A percentile compares a stretch with the other conserved stretches of the same genome.
These are phyloP conservation scores for Wickerhamomyces canadensis DNA, from an alignment of 805 yeast genomes.

Conservation along the genomic window DNA sequence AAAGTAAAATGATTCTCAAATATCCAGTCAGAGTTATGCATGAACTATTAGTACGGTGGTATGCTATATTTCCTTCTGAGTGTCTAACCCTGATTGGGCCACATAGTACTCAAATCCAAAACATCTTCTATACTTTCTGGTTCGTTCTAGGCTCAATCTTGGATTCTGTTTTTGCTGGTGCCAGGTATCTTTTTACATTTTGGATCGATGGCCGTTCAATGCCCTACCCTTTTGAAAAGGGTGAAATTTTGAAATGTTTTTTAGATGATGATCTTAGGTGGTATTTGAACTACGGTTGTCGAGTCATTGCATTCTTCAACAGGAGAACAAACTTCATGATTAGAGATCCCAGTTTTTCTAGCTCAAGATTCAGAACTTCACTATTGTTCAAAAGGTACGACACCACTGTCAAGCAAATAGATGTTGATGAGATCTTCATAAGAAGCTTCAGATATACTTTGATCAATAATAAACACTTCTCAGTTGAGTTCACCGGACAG, in stretches of 20 bases:
- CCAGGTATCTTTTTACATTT: constrained; percentile 3
- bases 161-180: neutral
- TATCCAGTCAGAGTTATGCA: neutral
- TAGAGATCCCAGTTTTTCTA: constrained; percentile 2
- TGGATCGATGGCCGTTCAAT: constrained; percentile 1
- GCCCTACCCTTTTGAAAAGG: neutral
- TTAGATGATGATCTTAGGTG: neutral
- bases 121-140: constrained; percentile 2
- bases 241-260: neutral
- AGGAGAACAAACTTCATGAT: constrained; percentile 4
- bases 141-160: neutral
- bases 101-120: neutral
- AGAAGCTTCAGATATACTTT: too few relatives aligned
- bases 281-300: constrained; percentile 2
- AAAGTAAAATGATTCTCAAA: neutral
- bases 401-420: too few relatives aligned
- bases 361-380: constrained; percentile 2
- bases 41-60: neutral
- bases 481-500: too few relatives aligned
- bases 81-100: neutral
- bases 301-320: constrained; percentile 3
- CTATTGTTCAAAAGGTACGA: neutral
- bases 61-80: constrained; percentile 2
- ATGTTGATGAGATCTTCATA: too few relatives aligned
- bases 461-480: too few relatives aligned